Conservation (phyloP, 2,329 filamentous ascomycete genomes). For the Colletotrichum plurivorum region DNA sequence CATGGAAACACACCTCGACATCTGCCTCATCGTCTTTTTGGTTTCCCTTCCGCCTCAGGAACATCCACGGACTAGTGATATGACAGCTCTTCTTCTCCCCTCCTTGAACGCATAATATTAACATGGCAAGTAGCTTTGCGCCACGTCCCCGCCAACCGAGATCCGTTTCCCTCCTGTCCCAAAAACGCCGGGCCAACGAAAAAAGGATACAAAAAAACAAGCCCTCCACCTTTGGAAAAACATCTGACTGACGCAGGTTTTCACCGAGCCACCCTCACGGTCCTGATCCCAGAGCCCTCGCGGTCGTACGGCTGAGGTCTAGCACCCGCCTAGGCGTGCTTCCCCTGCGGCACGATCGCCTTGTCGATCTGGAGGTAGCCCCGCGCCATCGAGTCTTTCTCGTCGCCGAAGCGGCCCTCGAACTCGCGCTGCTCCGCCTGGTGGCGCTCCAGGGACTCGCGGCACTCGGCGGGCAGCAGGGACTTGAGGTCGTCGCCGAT, state of each 20-base stretch:
- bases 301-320: neutral
- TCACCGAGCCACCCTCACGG: neutral
- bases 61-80: neutral
- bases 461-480: constrained; percentile 78
- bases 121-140: neutral
- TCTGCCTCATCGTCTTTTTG: neutral
- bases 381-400: constrained; percentile 70
- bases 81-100: no score
- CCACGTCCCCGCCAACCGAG: constrained; percentile 1
- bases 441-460: constrained; percentile 79
- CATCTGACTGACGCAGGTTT: neutral
- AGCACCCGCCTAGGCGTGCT: constrained; percentile 32
- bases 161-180: neutral
- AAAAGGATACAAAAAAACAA: neutral
- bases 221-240: neutral
- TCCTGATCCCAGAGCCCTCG: neutral
- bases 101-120: constrained; percentile 12
- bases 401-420: constrained; percentile 81
- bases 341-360: constrained; percentile 68
- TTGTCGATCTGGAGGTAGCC: constrained; percentile 73
- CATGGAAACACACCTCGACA: constrained; percentile 4
- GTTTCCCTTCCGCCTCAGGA: neutral
- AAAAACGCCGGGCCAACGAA: constrained; percentile 36
- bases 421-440: constrained; percentile 76
- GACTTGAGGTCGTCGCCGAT: constrained; percentile 76